Conservation (phyloP, 1,284 basidiomycete species). For the Tylopilus sp. region DNA sequence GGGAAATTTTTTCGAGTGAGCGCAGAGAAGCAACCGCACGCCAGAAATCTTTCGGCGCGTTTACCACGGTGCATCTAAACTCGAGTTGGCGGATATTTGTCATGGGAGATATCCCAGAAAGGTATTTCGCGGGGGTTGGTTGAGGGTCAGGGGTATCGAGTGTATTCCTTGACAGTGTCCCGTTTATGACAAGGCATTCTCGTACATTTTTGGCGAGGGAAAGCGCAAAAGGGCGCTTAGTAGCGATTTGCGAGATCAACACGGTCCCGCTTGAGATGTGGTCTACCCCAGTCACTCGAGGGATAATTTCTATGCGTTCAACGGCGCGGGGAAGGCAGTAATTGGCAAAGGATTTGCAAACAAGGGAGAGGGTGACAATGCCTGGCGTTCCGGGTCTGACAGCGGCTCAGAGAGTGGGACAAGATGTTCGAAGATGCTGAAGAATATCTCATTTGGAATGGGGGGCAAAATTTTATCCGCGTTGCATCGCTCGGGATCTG, state of each 20-base stretch:
- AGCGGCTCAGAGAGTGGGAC: neutral
- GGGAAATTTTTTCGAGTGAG: too few relatives aligned
- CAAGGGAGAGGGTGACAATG: slow-evolving; percentile 42
- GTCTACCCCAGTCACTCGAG: slow-evolving; percentile 1
- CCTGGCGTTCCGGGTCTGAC: slow-evolving; percentile 18
- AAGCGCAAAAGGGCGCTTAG: slow-evolving; percentile 25
- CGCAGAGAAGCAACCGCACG: too few relatives aligned
- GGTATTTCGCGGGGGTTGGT: too few relatives aligned
- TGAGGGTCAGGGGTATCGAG: too few relatives aligned
- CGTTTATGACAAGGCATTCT: neutral
- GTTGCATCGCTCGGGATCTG: too few relatives aligned
- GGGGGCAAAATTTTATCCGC: too few relatives aligned
- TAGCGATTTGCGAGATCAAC: slow-evolving; percentile 22
- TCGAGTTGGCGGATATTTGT: neutral
- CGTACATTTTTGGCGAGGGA: slow-evolving; percentile 25
- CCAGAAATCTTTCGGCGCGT: too few relatives aligned
- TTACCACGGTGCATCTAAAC: neutral
- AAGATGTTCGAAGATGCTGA: too few relatives aligned
- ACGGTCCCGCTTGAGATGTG: too few relatives aligned
- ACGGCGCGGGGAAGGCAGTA: slow-evolving; percentile 50
- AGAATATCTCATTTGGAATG: too few relatives aligned
- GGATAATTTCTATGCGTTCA: slow-evolving; percentile 41
- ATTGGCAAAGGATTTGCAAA: slow-evolving; percentile 56
- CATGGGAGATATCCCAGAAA: too few relatives aligned
- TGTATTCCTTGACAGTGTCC: too few relatives aligned